phyloP scores from a whole-genome alignment of 495 filamentous ascomycete species.

The Schizothecium vesticola region DNA sequence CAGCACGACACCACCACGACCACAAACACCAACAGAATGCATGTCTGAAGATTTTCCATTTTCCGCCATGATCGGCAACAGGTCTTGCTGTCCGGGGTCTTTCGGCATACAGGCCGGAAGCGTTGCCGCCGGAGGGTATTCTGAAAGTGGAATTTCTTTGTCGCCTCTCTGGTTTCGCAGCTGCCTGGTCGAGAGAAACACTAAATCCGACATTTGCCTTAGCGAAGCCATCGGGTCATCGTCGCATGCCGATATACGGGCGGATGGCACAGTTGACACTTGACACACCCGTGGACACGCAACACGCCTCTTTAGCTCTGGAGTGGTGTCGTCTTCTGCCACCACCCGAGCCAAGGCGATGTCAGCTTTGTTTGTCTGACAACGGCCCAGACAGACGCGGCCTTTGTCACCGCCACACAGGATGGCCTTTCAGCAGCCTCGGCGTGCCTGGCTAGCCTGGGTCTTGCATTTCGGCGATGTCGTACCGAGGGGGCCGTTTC shows the following conservation, averaged over 20 bases:
- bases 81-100: neutral
- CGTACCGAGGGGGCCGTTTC: neutral
- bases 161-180: neutral
- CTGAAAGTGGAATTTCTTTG: neutral
- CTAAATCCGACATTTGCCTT: neutral
- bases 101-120: neutral
- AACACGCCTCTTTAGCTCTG: neutral
- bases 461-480: neutral
- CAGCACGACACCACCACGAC: too few species aligned
- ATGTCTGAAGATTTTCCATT: neutral
- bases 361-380: conserved; percentile 2
- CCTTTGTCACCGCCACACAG: conserved; percentile 1
- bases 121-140: neutral
- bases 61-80: neutral
- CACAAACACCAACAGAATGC: neutral
- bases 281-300: too few species aligned
- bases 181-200: neutral
- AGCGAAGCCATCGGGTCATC: neutral
- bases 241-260: neutral
- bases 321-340: neutral
- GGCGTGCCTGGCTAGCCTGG: neutral
- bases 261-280: neutral
- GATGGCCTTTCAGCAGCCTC: neutral
- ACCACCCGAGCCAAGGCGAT: neutral
- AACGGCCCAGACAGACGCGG: conserved; percentile 2